phyloP scores from a whole-genome alignment of 2,329 filamentous ascomycete genomes.

The Aaosphaeria arxii region DNA sequence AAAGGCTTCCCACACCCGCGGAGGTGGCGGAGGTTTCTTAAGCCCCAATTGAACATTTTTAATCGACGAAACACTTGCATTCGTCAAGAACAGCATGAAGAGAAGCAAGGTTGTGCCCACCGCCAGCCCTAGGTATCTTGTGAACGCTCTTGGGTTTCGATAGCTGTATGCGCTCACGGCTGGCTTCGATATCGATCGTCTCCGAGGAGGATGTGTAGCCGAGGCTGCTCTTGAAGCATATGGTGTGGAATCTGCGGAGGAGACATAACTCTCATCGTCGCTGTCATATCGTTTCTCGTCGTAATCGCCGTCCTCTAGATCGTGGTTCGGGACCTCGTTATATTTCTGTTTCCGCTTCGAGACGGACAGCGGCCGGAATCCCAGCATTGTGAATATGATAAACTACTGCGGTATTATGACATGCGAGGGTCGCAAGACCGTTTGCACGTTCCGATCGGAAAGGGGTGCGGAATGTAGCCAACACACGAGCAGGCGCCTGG shows the following conservation, averaged over 20 bases:
- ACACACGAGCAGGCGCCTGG: no score
- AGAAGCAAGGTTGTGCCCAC: conserved; percentile 68
- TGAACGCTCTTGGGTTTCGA: conserved; percentile 68
- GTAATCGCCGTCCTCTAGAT: conserved; percentile 30
- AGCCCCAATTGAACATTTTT: conserved; percentile 57
- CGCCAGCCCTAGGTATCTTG: conserved; percentile 73
- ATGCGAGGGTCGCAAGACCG: no score
- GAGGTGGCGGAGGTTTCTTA: conserved; percentile 60
- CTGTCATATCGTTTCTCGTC: conserved; percentile 40
- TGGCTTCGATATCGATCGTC: conserved; percentile 27
- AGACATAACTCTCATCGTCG: conserved; percentile 9
- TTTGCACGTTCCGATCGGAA: no score
- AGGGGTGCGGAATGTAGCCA: no score
- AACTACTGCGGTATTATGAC: no score
- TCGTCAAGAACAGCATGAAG: conserved; percentile 73
- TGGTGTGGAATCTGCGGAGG: neutral
- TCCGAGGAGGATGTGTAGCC: conserved; percentile 26
- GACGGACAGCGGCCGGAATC: conserved; percentile 35
- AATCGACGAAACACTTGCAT: conserved; percentile 70
- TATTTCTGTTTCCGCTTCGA: conserved; percentile 37
- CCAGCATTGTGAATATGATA: conserved; percentile 21
- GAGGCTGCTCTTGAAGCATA: neutral
- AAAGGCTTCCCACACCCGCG: conserved; percentile 81
- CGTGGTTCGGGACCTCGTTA: conserved; percentile 24
- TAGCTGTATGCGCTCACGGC: conserved; percentile 48